Conservation (phyloP, 345 rosid species). For the Acer negundo region DNA sequence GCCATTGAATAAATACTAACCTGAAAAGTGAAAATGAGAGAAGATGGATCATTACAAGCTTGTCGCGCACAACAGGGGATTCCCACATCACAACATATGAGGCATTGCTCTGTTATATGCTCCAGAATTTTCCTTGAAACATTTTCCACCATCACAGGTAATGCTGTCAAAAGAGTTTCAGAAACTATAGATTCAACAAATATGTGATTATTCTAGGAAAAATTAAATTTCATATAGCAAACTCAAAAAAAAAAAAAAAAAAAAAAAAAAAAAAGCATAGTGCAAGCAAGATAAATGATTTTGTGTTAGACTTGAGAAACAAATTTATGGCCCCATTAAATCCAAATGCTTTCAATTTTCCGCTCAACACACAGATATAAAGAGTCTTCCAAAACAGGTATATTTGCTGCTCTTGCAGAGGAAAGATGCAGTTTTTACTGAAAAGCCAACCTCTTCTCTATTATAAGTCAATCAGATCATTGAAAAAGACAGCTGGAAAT, state of each 20-base stretch:
- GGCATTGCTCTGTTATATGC: slow-evolving; percentile 89
- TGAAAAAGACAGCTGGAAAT: slow-evolving; percentile 1
- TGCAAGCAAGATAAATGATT: neutral
- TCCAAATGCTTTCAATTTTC: neutral
- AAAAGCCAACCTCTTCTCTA: neutral
- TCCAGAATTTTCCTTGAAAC: slow-evolving; percentile 73
- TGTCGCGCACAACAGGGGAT: slow-evolving; percentile 83
- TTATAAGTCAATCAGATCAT: neutral
- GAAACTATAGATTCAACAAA: slow-evolving; percentile 13
- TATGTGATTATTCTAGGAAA: slow-evolving; percentile 7
- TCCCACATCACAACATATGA: slow-evolving; percentile 94
- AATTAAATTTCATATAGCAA: neutral
- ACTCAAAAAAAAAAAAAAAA: neutral
- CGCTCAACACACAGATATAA: neutral
- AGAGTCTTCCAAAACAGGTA: slow-evolving; percentile 6
- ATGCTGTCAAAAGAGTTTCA: slow-evolving; percentile 52
- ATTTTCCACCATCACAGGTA: slow-evolving; percentile 81
- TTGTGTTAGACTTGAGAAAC: neutral
- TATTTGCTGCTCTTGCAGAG: slow-evolving; percentile 4
- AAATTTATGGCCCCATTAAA: neutral
- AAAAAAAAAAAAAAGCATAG: neutral
- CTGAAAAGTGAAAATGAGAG: slow-evolving; percentile 96
- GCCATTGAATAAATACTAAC: slow-evolving; percentile 38
- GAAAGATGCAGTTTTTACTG: neutral
- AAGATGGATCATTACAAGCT: slow-evolving; percentile 87